Percentiles rank a stretch among this genome's conserved stretches.
phyloP scores from a whole-genome alignment of 805 yeast genomes.

The Metschnikowia hibisci region DNA sequence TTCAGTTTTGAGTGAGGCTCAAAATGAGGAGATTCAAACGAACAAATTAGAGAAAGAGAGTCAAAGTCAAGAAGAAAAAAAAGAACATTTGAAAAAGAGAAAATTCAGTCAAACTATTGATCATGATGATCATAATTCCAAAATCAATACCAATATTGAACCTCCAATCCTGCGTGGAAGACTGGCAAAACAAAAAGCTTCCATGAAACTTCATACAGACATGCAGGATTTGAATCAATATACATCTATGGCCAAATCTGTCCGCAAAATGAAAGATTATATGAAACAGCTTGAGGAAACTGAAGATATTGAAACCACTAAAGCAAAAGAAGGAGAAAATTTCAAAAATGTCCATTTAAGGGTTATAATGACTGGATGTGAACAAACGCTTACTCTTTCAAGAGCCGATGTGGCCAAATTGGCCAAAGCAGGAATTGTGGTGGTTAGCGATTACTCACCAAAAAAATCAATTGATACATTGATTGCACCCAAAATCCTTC shows the following conservation, averaged over 20 bases:
- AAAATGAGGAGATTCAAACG: neutral
- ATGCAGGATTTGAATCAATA: slow-evolving; percentile 66
- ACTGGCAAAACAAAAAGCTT: slow-evolving; percentile 66
- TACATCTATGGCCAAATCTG: slow-evolving; percentile 47
- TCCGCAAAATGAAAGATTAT: slow-evolving; percentile 35
- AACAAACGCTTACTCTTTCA: slow-evolving; percentile 36
- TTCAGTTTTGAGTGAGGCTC: neutral
- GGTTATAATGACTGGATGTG: slow-evolving; percentile 67
- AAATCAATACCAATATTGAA: too few relatives aligned
- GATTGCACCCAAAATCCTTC: slow-evolving; percentile 74
- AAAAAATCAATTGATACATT: slow-evolving; percentile 43
- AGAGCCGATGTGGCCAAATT: slow-evolving; percentile 43
- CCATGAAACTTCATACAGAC: slow-evolving; percentile 58
- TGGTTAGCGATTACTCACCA: slow-evolving; percentile 40
- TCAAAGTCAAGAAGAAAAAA: neutral
- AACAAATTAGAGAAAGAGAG: too few relatives aligned
- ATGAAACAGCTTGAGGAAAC: slow-evolving; percentile 32
- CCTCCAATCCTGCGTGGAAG: slow-evolving; percentile 27
- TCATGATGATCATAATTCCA: too few relatives aligned
- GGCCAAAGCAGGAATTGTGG: slow-evolving; percentile 52
- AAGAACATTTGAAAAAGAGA: neutral
- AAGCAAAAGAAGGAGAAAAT: neutral
- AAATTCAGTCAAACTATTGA: neutral
- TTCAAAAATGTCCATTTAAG: slow-evolving; percentile 26
- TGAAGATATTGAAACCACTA: neutral